Percentiles rank a stretch among this genome's conserved stretches.
These are phyloP conservation scores for Myrmaecium sp. DNA, from an alignment of 2,329 filamentous ascomycete species.

Conservation along the genomic window DNA sequence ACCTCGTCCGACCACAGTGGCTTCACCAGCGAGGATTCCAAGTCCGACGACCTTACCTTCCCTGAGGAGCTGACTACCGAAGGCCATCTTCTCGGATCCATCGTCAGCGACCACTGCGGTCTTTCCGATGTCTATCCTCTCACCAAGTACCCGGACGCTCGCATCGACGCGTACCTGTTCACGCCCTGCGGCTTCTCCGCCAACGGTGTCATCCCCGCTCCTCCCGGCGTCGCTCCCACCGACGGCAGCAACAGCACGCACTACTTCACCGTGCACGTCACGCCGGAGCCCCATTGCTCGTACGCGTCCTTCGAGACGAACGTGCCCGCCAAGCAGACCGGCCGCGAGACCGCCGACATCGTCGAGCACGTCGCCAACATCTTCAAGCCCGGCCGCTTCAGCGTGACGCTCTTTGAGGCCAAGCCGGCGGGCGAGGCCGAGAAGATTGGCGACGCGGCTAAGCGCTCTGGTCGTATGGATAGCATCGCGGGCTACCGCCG, in stretches of 20 bases:
- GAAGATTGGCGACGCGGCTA: slow-evolving; percentile 24
- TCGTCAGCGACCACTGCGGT: slow-evolving; percentile 81
- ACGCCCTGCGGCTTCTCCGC: slow-evolving; percentile 93
- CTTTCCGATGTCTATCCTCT: slow-evolving; percentile 78
- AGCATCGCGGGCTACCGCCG: slow-evolving; percentile 71
- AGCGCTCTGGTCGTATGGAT: slow-evolving; percentile 45
- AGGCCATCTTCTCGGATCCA: slow-evolving; percentile 80
- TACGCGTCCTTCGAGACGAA: slow-evolving; percentile 99
- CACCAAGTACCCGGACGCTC: slow-evolving; percentile 75
- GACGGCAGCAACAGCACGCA: slow-evolving; percentile 35
- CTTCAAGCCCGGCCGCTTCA: slow-evolving; percentile 96
- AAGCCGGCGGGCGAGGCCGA: slow-evolving; percentile 35
- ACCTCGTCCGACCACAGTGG: slow-evolving; percentile 45
- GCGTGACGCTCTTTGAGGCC: slow-evolving; percentile 87
- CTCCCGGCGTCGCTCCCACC: slow-evolving; percentile 29
- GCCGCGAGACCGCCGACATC: slow-evolving; percentile 75
- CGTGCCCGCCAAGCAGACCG: slow-evolving; percentile 74
- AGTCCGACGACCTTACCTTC: slow-evolving; percentile 36
- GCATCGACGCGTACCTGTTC: slow-evolving; percentile 92
- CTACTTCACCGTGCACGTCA: slow-evolving; percentile 98
- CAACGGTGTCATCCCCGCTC: slow-evolving; percentile 82
- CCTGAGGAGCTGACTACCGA: slow-evolving; percentile 73
- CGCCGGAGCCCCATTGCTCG: slow-evolving; percentile 89
- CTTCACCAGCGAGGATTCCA: slow-evolving; percentile 33
- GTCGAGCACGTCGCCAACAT: slow-evolving; percentile 89